Evolutionary conservation across 345 rosid genomes (phyloP).

Genomic region (Citrus reticulata): DNA sequence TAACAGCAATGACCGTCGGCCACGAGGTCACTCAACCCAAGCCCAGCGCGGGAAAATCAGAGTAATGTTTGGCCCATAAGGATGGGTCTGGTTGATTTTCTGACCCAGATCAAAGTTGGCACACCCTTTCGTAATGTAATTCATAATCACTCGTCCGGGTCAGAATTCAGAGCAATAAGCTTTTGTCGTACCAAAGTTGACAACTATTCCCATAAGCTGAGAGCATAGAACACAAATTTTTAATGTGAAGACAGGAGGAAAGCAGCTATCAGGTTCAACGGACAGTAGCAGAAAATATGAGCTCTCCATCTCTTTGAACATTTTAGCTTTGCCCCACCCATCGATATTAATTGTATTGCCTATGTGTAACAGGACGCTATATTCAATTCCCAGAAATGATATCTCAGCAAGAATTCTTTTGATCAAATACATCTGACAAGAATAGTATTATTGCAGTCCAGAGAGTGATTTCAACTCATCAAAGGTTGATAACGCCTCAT

Average conservation of each 20-base stretch:
- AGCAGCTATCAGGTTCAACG: constrained; percentile 56
- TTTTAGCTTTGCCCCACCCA: constrained; percentile 72
- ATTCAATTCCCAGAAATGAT: constrained; percentile 61
- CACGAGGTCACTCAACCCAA: neutral
- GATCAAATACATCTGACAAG: constrained; percentile 52
- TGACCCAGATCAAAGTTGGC: neutral
- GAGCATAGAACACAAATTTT: constrained; percentile 40
- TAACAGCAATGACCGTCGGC: neutral
- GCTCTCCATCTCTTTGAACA: constrained; percentile 73
- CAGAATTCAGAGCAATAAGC: no score
- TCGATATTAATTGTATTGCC: constrained; percentile 50
- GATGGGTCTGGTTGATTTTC: neutral
- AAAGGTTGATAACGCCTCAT: constrained; percentile 48
- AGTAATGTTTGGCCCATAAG: neutral
- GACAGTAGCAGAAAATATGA: constrained; percentile 41
- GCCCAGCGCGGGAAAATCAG: neutral
- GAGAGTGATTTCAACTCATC: constrained; percentile 67
- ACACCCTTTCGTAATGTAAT: no score
- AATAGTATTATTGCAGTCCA: constrained; percentile 58
- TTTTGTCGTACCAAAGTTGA: neutral
- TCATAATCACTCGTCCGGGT: no score
- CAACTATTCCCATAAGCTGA: constrained; percentile 68
- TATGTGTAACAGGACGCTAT: constrained; percentile 50
- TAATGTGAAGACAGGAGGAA: constrained; percentile 70
- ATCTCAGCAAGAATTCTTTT: constrained; percentile 56